These are phyloP conservation scores for Niebla homalea DNA, from an alignment of 495 filamentous ascomycete species.

Conservation along the genomic window DNA sequence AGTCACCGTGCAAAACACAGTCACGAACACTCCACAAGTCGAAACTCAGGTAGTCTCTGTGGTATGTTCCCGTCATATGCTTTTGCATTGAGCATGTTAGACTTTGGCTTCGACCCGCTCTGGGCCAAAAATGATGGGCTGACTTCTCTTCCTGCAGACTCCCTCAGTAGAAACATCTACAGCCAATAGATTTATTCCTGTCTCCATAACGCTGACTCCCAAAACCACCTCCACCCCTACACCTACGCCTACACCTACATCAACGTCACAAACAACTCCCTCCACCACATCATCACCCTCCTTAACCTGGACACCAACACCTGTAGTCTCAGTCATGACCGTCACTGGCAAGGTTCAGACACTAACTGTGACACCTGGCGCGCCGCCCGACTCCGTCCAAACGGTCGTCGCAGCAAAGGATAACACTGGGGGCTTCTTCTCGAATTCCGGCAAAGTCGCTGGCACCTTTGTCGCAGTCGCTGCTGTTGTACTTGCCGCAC, in stretches of 20 bases:
- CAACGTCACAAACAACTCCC: slow-evolving; percentile 16
- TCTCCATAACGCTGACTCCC: not conserved
- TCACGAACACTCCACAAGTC: slow-evolving; percentile 17
- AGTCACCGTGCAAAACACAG: slow-evolving; percentile 18
- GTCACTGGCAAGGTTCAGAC: slow-evolving; percentile 37
- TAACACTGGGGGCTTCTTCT: slow-evolving; percentile 14
- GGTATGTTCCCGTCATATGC: slow-evolving; percentile 12
- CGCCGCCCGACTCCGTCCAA: slow-evolving; percentile 14
- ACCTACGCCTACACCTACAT: slow-evolving; percentile 17
- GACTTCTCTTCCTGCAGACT: slow-evolving; percentile 1
- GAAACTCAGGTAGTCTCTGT: slow-evolving; percentile 15
- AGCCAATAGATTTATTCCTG: slow-evolving; percentile 6
- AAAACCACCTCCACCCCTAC: slow-evolving; percentile 7
- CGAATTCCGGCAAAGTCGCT: slow-evolving; percentile 37
- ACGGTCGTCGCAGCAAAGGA: slow-evolving; percentile 20
- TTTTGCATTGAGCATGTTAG: not conserved
- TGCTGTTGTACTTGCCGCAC: slow-evolving; percentile 19
- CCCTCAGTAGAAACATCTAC: slow-evolving; percentile 14
- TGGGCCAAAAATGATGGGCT: not conserved
- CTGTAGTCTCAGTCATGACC: slow-evolving; percentile 34
- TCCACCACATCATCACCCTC: slow-evolving; percentile 10
- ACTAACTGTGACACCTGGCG: slow-evolving; percentile 34
- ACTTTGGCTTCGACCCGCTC: not conserved
- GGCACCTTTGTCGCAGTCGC: slow-evolving; percentile 35
- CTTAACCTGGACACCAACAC: slow-evolving; percentile 24